Base-by-base conservation (phyloP, 371 early-diverging fungal species). In the Cokeromyces recurvatus region DNA sequence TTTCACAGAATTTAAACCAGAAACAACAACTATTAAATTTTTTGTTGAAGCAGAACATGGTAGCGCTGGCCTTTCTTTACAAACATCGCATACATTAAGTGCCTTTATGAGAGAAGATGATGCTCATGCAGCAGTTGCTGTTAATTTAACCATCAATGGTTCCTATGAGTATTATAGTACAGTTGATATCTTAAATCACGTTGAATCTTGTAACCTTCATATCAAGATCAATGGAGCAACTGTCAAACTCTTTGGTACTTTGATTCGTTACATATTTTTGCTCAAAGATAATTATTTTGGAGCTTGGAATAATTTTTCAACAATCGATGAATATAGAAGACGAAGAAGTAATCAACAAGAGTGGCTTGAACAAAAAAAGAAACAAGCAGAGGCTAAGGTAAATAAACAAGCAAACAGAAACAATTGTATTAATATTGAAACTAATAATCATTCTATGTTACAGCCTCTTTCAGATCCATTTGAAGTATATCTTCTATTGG, bases 231-330 rank as follows among this genome's bases (percentile, higher is more conserved):
- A 76, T n/a, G 75, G 78, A 3, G 82, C 78, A 0, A 81, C 63
- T n/a, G 62, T 78, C 32, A 85, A 79, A 37, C 19, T 87, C 6
- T 85, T 80, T 64, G 91, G 90, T 12, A 81, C 81, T 32, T 66
- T 89, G 14, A 74, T 89, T 20, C 77, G 84, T 7, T 84, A 87
- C 44, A 52, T 90, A 1, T 64, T 92, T n/a, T 77, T 84, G 14
- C 48, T 92, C 9, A 79, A 78, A 37, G 86, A 85, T 36, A 92
- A 92, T 48, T 92, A 90, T 50, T 77, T 86, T 41, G 93, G 91
- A 15, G 69, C 74, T 6, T 79, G 74, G 60, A 59, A 77, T 5
- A 78, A 82, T 49, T 86, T 86, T 59, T 73, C 80, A 0, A 87
- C 86, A 0, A 68, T 84, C 41, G 89, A 88, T 3, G 90, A 90